Percentiles rank a stretch among this genome's conserved stretches.
phyloP scores from a whole-genome alignment of 805 yeast species.

The Monosporozyma solicola region DNA sequence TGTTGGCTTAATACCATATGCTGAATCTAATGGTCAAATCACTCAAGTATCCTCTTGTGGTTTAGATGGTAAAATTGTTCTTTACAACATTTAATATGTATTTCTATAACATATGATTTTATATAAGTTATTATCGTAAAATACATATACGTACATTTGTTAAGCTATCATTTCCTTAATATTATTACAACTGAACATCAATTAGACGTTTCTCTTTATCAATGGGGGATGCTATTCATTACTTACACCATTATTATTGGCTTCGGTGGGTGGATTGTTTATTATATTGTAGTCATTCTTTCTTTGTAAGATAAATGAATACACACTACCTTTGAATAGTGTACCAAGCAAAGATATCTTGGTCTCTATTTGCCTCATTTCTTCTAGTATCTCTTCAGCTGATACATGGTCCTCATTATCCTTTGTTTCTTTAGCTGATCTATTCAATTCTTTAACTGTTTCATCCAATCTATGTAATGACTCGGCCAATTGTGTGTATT shows the following conservation, averaged over 20 bases:
- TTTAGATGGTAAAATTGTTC: conserved; percentile 84
- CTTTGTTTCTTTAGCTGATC: conserved; percentile 2
- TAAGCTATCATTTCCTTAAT: background rate
- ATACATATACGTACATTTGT: background rate
- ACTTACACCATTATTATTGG: conserved; percentile 9
- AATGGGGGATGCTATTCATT: background rate
- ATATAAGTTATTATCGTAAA: background rate
- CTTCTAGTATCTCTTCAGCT: conserved; percentile 35
- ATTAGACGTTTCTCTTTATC: background rate
- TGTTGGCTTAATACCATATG: conserved; percentile 49
- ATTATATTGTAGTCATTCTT: conserved; percentile 20
- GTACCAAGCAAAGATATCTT: conserved; percentile 59
- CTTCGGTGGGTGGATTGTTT: conserved; percentile 1
- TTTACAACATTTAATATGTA: conserved; percentile 43
- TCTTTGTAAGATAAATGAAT: conserved; percentile 49
- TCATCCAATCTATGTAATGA: conserved; percentile 23
- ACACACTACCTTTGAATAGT: conserved; percentile 60
- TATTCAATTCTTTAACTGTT: conserved; percentile 18
- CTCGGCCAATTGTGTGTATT: conserved; percentile 22
- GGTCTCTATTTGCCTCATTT: conserved; percentile 51
- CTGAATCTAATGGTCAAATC: conserved; percentile 41
- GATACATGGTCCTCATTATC: conserved; percentile 9
- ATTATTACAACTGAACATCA: background rate
- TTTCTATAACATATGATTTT: background rate
- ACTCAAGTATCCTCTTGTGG: conserved; percentile 67